Conservation (phyloP, 352 stramenopile species). For the Globisporangium abappressorium region DNA sequence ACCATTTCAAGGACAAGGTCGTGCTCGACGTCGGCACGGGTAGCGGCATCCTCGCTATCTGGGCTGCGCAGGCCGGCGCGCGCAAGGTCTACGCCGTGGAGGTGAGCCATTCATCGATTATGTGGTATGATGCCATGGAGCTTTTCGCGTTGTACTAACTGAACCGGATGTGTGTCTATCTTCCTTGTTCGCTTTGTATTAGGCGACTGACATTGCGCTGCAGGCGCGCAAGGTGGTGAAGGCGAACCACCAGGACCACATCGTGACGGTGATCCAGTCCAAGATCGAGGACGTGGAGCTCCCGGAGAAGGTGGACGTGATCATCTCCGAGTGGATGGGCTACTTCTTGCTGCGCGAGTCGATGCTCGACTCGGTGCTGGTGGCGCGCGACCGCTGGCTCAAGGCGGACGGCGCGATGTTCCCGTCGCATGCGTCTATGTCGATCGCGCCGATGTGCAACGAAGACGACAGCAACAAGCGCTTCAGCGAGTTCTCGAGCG, state of each 20-base stretch:
- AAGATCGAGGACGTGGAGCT: slow-evolving; percentile 98
- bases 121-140: neutral
- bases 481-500: slow-evolving; percentile 78
- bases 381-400: slow-evolving; percentile 95
- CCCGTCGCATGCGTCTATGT: slow-evolving; percentile 98
- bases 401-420: slow-evolving; percentile 98
- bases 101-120: neutral
- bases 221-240: slow-evolving; percentile 96
- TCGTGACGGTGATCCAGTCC: slow-evolving; percentile 98
- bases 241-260: slow-evolving; percentile 94
- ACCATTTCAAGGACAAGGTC: slow-evolving; percentile 98
- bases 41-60: slow-evolving; percentile 98
- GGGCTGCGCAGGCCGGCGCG: slow-evolving; percentile 98
- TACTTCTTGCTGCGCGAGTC: slow-evolving; percentile 99
- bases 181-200: neutral
- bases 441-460: slow-evolving; percentile 95
- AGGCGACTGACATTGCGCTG: slow-evolving; percentile 96
- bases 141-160: neutral
- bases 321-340: slow-evolving; percentile 99
- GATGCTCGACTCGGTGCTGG: slow-evolving; percentile 99
- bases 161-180: neutral
- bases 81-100: slow-evolving; percentile 97
- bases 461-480: slow-evolving; percentile 89
- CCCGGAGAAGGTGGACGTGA: slow-evolving; percentile 98
- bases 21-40: slow-evolving; percentile 99